Evolutionary conservation across 75 land plant species (phyloP), one percentile per base, ranked within the genome.

Genomic region (Sequoia sempervirens): DNA sequence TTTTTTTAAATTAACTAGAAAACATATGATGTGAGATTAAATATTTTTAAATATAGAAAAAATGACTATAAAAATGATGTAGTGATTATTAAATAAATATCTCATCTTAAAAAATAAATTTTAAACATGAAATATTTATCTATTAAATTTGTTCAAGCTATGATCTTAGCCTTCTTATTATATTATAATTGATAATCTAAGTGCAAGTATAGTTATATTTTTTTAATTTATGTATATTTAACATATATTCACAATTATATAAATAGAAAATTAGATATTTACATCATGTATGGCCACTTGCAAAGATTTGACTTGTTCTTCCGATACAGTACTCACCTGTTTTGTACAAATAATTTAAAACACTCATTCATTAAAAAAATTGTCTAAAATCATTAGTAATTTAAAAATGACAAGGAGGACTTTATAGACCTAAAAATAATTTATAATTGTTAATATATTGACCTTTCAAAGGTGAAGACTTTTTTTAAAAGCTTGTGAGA

Each of bases 201-300:
- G 54, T 14, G 14, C 15, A 53, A 4, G 14, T 12, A 40, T 40
- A 40, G 14, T 13, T n/a, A n/a, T 13, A 14, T 53, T 4, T 53
- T 13, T 0, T 12, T 12, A 53, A 53, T 13, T 13, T 15, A 53
- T 53, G 1, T 26, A 61, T 23, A 20, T 56, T 20, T 9, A 47
- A 1, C 12, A 56, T 4, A 20, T 18, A 1, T 56, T 4, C 6
- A 18, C 0, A 20, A 14, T 18, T 20, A 56, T 20, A 7, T 7
- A 68, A 68, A 11, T 26, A 6, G 13, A 9, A 9, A 2, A 7
- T 41, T 1, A 70, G 79, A 34, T 46, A 78, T 80, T 75, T 58
- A 86, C 87, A 82, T 82, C 73, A 74, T 58, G 84, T 15, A 86
- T 28, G 34, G 84, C 87, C 2, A 0, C 52, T 3, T 66, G 82